Evolutionary conservation across 1,284 basidiomycete genomes (phyloP), one percentile per base, ranked within the genome.

Genomic region (Anthracocystis walkeri): DNA sequence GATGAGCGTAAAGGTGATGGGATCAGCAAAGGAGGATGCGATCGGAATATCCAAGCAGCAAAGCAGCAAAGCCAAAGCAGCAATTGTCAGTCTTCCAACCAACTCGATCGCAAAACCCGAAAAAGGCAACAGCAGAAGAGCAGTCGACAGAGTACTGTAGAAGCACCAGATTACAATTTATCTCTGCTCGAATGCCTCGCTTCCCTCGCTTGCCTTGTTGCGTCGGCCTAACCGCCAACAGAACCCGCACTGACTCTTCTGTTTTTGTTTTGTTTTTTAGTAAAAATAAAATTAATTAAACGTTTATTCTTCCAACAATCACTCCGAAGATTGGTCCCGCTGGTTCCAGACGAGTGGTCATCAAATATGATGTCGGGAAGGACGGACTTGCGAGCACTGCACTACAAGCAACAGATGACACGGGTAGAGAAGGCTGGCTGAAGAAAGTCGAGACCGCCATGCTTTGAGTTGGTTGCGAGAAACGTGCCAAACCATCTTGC

Each of bases 71-170:
- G 20, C n/a, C n/a, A n/a, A n/a, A n/a, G n/a, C n/a, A n/a, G n/a
- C n/a, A n/a, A n/a, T n/a, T n/a, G n/a, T n/a, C n/a, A 48, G 46
- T 48, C 48, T 49, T 49, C 48, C 29, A 31, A 49, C 48, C 29
- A 49, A 49, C 48, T 31, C 48, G 46, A 49, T 49, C 46, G 46
- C 46, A 49, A 31, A 49, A 31, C 27, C 27, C 27, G 31, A 33
- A 49, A 31, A 16, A 29, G 10, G 46, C 46, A 48, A 20, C 27
- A 27, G 25, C 52, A 31, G 41, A n/a, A 20, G 41, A 54, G 38
- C 51, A 41, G 49, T 49, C 25, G 45, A 27, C 29, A 14, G 27
- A 48, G 27, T 23, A 23, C 45, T 14, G 23, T 27, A 12, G 23
- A 25, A 25, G 20, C n/a, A n/a, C n/a, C n/a, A n/a, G n/a, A n/a